Percentiles rank a stretch among this genome's conserved stretches.
Evolutionary conservation across 1,284 basidiomycete species (phyloP).

Genomic region (Rhodotorula sp.): DNA sequence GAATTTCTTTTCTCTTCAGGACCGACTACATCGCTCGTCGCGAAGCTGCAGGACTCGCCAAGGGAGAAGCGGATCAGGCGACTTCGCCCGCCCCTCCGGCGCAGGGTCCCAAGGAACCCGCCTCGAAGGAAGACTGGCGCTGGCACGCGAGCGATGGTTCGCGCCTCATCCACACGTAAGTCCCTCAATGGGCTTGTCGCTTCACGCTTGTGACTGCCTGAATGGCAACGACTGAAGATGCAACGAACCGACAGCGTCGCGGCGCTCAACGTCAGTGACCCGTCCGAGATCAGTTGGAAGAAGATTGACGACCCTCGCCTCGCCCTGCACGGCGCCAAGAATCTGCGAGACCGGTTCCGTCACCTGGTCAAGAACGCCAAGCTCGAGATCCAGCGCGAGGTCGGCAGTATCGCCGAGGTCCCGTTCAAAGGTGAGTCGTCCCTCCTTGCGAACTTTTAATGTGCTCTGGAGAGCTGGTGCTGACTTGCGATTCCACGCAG

Average conservation of each 20-base stretch:
- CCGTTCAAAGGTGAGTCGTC: background rate
- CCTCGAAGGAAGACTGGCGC: conserved; percentile 45
- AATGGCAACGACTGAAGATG: too few species aligned
- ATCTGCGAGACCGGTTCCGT: conserved; percentile 35
- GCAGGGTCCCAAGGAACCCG: background rate
- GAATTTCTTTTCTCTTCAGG: conserved; percentile 1
- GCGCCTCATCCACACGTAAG: conserved; percentile 74
- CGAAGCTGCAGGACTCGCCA: conserved; percentile 58
- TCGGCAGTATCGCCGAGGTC: background rate
- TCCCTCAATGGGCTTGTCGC: background rate
- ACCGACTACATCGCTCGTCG: conserved; percentile 66
- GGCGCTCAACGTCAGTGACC: conserved; percentile 18
- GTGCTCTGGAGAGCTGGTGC: background rate
- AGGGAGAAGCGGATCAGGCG: background rate
- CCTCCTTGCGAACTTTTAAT: background rate
- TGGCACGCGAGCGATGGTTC: conserved; percentile 72
- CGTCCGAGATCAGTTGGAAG: conserved; percentile 37
- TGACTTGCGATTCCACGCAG: background rate
- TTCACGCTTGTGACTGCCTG: too few species aligned
- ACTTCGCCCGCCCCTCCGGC: background rate
- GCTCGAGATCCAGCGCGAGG: background rate
- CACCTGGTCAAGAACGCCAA: conserved; percentile 14
- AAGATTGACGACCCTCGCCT: conserved; percentile 25
- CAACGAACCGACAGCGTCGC: conserved; percentile 18
- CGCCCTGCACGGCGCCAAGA: conserved; percentile 31